These are phyloP conservation scores for Exophiala xenobiotica DNA, from an alignment of 2,329 filamentous ascomycete genomes.

Conservation along the genomic window DNA sequence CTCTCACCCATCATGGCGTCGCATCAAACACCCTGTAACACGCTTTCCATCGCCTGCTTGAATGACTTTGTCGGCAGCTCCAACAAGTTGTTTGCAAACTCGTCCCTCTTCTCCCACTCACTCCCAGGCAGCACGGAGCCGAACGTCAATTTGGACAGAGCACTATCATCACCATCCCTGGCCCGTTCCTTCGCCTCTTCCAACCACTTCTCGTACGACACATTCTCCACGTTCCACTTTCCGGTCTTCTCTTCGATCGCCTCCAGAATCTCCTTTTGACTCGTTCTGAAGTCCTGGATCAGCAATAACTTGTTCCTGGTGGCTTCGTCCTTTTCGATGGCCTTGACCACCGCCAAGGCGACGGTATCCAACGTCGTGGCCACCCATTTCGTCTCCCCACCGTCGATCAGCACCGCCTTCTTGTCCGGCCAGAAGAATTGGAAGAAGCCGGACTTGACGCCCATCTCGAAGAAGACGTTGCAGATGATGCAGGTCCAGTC, in stretches of 20 bases:
- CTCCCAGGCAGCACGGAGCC: slow-evolving; percentile 15
- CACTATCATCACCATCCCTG: slow-evolving; percentile 18
- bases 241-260: slow-evolving; percentile 26
- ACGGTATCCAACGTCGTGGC: slow-evolving; percentile 50
- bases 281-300: slow-evolving; percentile 46
- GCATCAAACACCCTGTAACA: slow-evolving; percentile 4
- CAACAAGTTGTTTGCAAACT: slow-evolving; percentile 18
- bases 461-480: slow-evolving; percentile 40
- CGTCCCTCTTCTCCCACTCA: slow-evolving; percentile 14
- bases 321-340: slow-evolving; percentile 50
- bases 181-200: slow-evolving; percentile 14
- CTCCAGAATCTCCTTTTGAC: slow-evolving; percentile 45
- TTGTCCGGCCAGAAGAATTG: slow-evolving; percentile 44
- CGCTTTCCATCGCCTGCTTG: slow-evolving; percentile 11
- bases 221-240: slow-evolving; percentile 20
- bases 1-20: not conserved
- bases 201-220: slow-evolving; percentile 15
- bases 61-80: slow-evolving; percentile 20
- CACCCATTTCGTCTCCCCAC: slow-evolving; percentile 50
- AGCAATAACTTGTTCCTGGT: slow-evolving; percentile 55
- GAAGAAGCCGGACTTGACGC: slow-evolving; percentile 42
- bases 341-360: slow-evolving; percentile 49
- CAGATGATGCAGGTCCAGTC: slow-evolving; percentile 36
- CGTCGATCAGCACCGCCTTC: slow-evolving; percentile 48
- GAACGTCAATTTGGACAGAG: slow-evolving; percentile 20